Evolutionary conservation across 1,139 yeast species (phyloP).

Genomic region (Candida frijolesensis): DNA sequence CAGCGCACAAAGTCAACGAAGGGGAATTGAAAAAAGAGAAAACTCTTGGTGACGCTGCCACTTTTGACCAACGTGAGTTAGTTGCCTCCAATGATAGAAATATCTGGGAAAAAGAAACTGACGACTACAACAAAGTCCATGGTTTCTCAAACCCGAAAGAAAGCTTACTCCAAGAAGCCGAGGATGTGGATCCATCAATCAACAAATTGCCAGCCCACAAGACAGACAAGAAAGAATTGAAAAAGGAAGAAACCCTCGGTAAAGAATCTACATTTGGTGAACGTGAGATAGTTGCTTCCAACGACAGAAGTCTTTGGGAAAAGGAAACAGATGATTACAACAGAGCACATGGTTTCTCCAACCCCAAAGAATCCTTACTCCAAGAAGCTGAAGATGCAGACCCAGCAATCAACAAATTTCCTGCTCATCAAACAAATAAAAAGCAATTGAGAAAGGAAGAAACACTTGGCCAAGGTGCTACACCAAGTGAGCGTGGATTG

Average conservation of each 20-base stretch:
- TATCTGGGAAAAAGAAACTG: too few relatives aligned
- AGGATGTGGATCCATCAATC: too few relatives aligned
- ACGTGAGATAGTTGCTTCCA: constrained; percentile 23
- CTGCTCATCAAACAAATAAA: constrained; percentile 18
- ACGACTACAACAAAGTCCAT: too few relatives aligned
- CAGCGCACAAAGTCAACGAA: constrained; percentile 19
- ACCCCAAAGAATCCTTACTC: constrained; percentile 28
- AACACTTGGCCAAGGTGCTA: not conserved
- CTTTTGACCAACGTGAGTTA: constrained; percentile 5
- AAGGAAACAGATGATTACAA: constrained; percentile 28
- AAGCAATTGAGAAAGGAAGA: constrained; percentile 3
- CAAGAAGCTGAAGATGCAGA: constrained; percentile 30
- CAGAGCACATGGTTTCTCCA: constrained; percentile 28
- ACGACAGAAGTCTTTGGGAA: not conserved
- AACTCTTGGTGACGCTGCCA: not conserved
- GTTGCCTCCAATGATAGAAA: not conserved
- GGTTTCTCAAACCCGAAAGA: too few relatives aligned
- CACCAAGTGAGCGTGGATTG: constrained; percentile 2
- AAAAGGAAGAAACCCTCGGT: constrained; percentile 6
- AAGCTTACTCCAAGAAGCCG: too few relatives aligned
- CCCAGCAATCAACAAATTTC: constrained; percentile 23
- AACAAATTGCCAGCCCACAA: too few relatives aligned
- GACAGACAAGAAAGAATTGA: not conserved
- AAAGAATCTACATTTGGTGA: too few relatives aligned
- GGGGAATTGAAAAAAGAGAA: constrained; percentile 6